Evolutionary conservation across 331 rosid genomes (phyloP), one percentile per base, ranked within the genome.

Genomic region (Phaseolus coccineus): DNA sequence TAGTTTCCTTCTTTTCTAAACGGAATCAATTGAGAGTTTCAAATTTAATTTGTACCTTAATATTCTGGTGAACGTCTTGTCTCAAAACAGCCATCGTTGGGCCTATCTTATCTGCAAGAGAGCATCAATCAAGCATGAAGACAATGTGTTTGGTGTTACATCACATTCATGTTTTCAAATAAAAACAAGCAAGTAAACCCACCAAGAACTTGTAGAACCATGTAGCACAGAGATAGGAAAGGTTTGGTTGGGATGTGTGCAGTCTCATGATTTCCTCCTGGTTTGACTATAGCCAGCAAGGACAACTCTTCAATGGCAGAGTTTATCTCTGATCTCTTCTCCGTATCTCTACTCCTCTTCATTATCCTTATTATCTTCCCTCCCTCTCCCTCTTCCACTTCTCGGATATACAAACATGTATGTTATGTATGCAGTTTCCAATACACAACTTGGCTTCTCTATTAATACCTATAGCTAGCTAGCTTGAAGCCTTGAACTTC

Each of bases 11-110:
- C 58, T 78, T 30, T 78, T 30, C 15, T 31, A 46, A 72, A 63
- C 28, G 16, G 42, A 50, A 33, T 5, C 68, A 15, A 62, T 14
- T 22, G 55, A 76, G 78, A 73, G 57, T 57, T 48, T 28, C 4
- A 24, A 27, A 27, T 48, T 30, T 71, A 71, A 12, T 16, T 55
- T 37, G 40, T 72, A 96, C 98, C 98, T 84, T 88, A 79, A 96
- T 91, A 81, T 96, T 96, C 51, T 90, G 93, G 79, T 88, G 74
- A 82, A 96, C 79, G 75, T 96, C 98, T 76, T 96, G 90, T 79
- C 98, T 88, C 63, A 96, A 53, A 84, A 96, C 99, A 68, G 91
- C 87, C 98, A 96, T 96, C 7, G 93, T 91, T 42, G 99, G 99
- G 9, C 98, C 99, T 69, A 95, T 90, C 90, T 91, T 93, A 88